Evolutionary conservation across 2,329 filamentous ascomycete species (phyloP).

Genomic region (Diaporthe velutina): DNA sequence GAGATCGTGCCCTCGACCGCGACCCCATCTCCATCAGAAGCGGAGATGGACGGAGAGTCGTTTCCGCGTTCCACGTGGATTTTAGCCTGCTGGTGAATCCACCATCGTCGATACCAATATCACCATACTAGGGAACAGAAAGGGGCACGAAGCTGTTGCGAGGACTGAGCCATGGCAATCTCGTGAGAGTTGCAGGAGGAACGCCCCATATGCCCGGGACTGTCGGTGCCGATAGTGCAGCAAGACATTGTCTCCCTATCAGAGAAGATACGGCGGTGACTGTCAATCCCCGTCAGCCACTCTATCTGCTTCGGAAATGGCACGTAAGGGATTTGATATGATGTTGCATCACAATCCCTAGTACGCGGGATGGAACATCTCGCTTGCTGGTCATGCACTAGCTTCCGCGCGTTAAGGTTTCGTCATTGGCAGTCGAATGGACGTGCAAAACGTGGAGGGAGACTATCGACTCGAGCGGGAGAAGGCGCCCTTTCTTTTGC

Average conservation of each 20-base stretch:
- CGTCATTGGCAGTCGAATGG: constrained; percentile 24
- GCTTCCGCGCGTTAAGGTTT: constrained; percentile 30
- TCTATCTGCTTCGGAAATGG: constrained; percentile 22
- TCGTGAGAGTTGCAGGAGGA: constrained; percentile 2
- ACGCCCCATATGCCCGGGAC: background rate
- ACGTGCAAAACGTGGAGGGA: constrained; percentile 24
- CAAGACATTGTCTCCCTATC: background rate
- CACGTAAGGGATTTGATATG: constrained; percentile 17
- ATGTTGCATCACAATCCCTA: constrained; percentile 31
- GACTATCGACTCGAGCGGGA: background rate
- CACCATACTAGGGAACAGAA: no score
- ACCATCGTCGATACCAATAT: background rate
- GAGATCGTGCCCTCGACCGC: background rate
- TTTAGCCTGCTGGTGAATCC: background rate
- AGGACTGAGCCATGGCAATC: background rate
- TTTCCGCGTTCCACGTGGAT: constrained; percentile 12
- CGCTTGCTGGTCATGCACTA: constrained; percentile 21
- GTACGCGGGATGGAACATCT: constrained; percentile 25
- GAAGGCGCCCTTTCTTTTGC: background rate
- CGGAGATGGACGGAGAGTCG: constrained; percentile 9
- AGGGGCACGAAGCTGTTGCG: background rate
- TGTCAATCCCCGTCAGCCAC: background rate
- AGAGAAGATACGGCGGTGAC: background rate
- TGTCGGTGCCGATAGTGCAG: background rate
- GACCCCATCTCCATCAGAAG: background rate